Base-by-base conservation (phyloP, 2,329 filamentous ascomycete species). In the Hymenoscyphus albidus region DNA sequence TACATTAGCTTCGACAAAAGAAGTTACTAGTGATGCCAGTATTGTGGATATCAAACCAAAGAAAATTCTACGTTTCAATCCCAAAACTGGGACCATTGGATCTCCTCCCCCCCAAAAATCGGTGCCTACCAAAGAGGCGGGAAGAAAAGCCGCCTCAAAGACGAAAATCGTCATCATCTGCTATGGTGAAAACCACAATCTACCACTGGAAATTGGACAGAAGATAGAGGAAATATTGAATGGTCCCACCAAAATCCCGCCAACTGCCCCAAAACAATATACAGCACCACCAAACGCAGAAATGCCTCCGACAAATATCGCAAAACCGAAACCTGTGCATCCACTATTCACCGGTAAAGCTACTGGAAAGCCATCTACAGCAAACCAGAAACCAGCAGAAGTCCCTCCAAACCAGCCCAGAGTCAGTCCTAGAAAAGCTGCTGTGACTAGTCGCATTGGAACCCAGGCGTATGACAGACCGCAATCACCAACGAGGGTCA, bases 291-390 rank as follows among this genome's bases (percentile, higher is more conserved):
- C 70, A 68, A 55, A 69, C 76, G 67, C 64, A 51, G 59, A 68
- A 64, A 65, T 35, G 68, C 64, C 62, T 57, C 66, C 70, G 60
- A 70, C 32, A 12, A 60, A 64, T 6, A 62, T 65, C 55, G 69
- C 75, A 6, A 87, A 84, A 70, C 69, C 75, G 6, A 87, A 84
- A 70, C 70, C 79, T 1, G 83, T 85, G 0, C 88, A 93, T 76
- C 89, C 90, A 0, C 91, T 93, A 73, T 93, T 93, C 72, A 73
- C 82, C 16, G 85, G 83, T 5, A 90, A 87, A 69, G 27, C 79
- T 35, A 35, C 35, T 6, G 74, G 76, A 9, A 40, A 68, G 72
- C 68, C 67, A 56, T 12, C 22, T 58, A 10, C 40, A 51, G 44
- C 31, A 13, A 18, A 14, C 6, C 54, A 62, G 14, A n/a, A 54